Base-by-base conservation (phyloP, 768 basidiomycete genomes). In the Tulasnella sp. region DNA sequence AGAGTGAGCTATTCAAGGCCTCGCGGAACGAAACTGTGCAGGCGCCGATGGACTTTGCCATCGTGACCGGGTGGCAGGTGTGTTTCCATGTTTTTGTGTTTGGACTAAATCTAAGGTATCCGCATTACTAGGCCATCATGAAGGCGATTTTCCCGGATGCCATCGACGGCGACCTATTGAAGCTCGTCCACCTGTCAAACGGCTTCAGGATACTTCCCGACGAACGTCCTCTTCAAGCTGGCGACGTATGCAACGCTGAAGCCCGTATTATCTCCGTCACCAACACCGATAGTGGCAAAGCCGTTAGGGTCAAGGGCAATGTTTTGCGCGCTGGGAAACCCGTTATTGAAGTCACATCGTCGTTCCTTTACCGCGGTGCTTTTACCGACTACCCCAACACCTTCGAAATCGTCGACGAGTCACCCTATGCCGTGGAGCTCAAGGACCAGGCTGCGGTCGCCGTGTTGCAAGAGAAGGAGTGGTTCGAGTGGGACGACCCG, bases 1-100 rank as follows among this genome's bases (percentile, higher is more conserved):
- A 93, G 65, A 84, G 81, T 29, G 94, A 91, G 67, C 77, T 78
- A 1, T 99, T 94, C 77, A 90, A 93, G 77, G 74, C 77, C 11
- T 79, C 75, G 2, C 77, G 90, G 57, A 74, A 75, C 21, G 69
- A 65, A 42, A 74, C 75, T 32, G 79, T 90, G 41, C 80, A 86
- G 65, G 91, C 94, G 1, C 96, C 96, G 0, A 94, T 99, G 89
- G 94, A 98, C 72, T 98, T 96, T 64, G 90, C 93, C 23, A 99
- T 99, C 65, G 94, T 98, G 49, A 84, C 92, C 37, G 93, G 94
- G 43, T 99, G 96, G 96, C 83, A 94, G 84, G 92, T 91, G 67
- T 59, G 84, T 70, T 50, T 5, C 37, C 21, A 27, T 40, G 27
- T 56, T 23, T 17, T 6, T 6, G 0, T 6, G 12, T 6, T 14